These are phyloP conservation scores for Ligustrum vulgare DNA, from an alignment of 257 asterid genomes.

Conservation along the genomic window DNA sequence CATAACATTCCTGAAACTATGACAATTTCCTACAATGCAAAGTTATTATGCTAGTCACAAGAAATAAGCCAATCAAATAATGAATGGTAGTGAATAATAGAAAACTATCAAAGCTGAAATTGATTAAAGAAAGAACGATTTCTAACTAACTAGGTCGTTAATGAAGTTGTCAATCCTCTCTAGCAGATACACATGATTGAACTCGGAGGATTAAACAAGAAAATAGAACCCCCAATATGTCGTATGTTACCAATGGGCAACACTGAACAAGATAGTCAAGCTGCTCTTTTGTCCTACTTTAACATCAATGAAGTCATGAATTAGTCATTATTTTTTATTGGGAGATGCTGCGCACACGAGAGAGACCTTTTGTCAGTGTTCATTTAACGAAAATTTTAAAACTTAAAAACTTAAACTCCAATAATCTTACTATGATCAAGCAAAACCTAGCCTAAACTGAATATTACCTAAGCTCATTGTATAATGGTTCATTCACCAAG, in stretches of 20 bases:
- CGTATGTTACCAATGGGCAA: conserved; percentile 78
- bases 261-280: conserved; percentile 95
- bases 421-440: not conserved
- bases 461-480: conserved; percentile 83
- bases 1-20: not conserved
- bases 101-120: not conserved
- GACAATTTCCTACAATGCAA: too few relatives aligned
- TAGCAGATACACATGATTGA: conserved; percentile 72
- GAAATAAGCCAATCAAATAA: too few relatives aligned
- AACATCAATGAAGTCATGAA: conserved; percentile 19
- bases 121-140: not conserved
- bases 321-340: conserved; percentile 2
- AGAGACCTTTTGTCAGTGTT: not conserved
- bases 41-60: too few relatives aligned
- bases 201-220: conserved; percentile 38
- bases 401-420: conserved; percentile 5
- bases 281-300: conserved; percentile 90
- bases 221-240: conserved; percentile 85
- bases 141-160: conserved; percentile 63
- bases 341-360: too few relatives aligned
- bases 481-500: conserved; percentile 84
- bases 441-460: not conserved
- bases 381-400: not conserved
- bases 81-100: too few relatives aligned
- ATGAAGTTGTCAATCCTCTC: conserved; percentile 82